Conservation (phyloP, 2,329 filamentous ascomycete species). For the Samsoniella hepiali region DNA sequence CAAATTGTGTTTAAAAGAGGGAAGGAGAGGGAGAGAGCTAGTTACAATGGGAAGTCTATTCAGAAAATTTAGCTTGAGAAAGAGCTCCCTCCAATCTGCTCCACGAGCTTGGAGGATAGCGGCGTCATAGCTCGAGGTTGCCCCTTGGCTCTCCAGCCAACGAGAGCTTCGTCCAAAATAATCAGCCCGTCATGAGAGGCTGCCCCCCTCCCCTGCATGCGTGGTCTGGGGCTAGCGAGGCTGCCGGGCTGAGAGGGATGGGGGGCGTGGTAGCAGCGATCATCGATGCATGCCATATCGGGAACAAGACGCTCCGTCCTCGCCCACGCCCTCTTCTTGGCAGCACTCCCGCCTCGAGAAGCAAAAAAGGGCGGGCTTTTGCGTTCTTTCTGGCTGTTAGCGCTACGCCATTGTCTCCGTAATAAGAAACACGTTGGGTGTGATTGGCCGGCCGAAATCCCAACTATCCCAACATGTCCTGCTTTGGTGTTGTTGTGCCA, state of each 20-base stretch:
- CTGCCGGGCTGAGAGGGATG: background rate
- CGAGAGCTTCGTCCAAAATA: background rate
- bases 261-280: slow-evolving; percentile 5
- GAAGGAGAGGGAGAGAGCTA: too few relatives aligned
- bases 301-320: background rate
- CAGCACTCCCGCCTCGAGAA: background rate
- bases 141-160: background rate
- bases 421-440: background rate
- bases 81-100: background rate
- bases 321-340: background rate
- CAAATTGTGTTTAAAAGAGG: too few relatives aligned
- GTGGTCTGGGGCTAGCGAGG: background rate
- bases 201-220: background rate
- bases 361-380: background rate
- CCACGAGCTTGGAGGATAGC: background rate
- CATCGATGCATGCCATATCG: slow-evolving; percentile 7
- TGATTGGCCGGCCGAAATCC: background rate
- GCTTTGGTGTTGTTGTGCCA: background rate
- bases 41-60: too few relatives aligned
- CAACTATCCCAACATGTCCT: slow-evolving; percentile 1
- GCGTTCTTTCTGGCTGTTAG: background rate
- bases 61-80: background rate
- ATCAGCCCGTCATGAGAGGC: slow-evolving; percentile 14
- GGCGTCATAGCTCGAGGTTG: background rate
- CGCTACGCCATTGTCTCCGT: background rate